A percentile compares a stretch with the other conserved stretches of the same genome.
phyloP scores from a whole-genome alignment of 2,329 filamentous ascomycete genomes.

The Diaporthe destruens region DNA sequence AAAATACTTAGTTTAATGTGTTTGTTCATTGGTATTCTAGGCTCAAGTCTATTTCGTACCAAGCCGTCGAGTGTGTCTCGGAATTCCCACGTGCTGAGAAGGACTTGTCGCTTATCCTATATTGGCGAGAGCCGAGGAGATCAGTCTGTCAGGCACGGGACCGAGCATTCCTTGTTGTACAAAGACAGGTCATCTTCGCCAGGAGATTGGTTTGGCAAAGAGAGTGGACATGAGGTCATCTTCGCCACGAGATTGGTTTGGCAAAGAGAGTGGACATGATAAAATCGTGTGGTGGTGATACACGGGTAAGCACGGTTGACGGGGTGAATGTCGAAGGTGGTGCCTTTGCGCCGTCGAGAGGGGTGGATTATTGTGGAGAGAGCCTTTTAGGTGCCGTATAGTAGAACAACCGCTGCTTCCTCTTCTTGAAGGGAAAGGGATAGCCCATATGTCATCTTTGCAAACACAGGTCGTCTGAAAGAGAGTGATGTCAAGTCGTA shows the following conservation, averaged over 20 bases:
- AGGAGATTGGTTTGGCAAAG: neutral
- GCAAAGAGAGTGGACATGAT: neutral
- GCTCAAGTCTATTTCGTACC: neutral
- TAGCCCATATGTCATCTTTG: neutral
- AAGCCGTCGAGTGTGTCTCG: neutral
- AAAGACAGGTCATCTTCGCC: neutral
- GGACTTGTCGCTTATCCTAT: neutral
- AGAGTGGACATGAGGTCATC: no score
- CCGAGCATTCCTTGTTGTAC: neutral
- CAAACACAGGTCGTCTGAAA: neutral
- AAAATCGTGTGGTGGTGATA: neutral
- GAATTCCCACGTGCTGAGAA: neutral
- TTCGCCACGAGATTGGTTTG: neutral
- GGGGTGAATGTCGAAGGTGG: neutral
- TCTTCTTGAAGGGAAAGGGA: neutral
- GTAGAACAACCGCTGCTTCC: neutral
- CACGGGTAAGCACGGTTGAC: neutral
- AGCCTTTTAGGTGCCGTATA: neutral
- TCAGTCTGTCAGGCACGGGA: neutral
- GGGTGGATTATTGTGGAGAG: neutral
- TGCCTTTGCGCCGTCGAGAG: neutral
- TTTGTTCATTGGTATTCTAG: neutral
- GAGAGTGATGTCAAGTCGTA: constrained; percentile 9
- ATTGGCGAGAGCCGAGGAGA: neutral
- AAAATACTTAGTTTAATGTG: neutral